Percentiles rank a stretch among this genome's conserved stretches.
Conservation (phyloP, 495 filamentous ascomycete genomes). For the Penicillium longicatenatum region DNA sequence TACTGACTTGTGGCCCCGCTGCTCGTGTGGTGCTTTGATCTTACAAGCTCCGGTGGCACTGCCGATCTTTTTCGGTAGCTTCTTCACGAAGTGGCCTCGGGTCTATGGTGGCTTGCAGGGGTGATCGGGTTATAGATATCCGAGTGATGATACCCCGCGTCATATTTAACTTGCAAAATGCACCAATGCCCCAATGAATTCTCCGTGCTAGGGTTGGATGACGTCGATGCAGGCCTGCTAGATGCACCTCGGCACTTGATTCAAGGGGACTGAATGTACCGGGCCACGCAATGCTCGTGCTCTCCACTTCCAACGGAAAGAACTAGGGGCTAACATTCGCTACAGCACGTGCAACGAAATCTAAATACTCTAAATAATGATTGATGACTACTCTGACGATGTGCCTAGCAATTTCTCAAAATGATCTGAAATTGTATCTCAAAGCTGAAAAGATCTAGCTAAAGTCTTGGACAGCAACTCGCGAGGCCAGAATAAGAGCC, state of each 20-base stretch:
- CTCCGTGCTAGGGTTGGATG: background rate
- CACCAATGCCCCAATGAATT: background rate
- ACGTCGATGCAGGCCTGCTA: background rate
- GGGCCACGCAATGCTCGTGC: background rate
- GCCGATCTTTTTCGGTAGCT: background rate
- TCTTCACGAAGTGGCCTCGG: background rate
- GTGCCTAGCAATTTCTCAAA: conserved; percentile 10
- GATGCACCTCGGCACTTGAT: no score
- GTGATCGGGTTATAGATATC: background rate
- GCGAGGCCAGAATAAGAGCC: background rate
- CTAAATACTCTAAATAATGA: background rate
- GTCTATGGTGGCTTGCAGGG: background rate
- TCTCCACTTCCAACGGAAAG: background rate
- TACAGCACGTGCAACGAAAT: background rate
- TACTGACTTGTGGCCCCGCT: no score
- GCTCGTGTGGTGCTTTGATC: background rate
- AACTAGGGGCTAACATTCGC: background rate
- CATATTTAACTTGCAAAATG: background rate
- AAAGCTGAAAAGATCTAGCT: conserved; percentile 18
- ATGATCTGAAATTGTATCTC: conserved; percentile 14
- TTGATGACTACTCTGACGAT: background rate
- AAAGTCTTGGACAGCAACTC: conserved; percentile 24
- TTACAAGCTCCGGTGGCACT: background rate
- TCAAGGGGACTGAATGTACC: background rate
- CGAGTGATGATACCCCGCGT: background rate